Evolutionary conservation across 495 filamentous ascomycete genomes (phyloP).

Genomic region (Xylaria bambusicola): DNA sequence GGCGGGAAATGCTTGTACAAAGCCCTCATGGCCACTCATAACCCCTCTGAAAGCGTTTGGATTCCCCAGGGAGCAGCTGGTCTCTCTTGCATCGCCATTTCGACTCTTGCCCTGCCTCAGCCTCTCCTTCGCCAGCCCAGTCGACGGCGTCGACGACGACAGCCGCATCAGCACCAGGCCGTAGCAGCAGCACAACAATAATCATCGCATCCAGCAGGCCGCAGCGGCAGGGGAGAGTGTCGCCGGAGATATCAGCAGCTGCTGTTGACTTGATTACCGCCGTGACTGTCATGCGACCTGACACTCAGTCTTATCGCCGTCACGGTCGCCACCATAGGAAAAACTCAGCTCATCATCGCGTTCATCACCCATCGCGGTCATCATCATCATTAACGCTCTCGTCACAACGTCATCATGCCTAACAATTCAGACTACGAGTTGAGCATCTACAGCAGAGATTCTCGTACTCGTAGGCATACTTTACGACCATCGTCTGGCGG

Average conservation of each 20-base stretch:
- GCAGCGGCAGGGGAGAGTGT: too few relatives aligned
- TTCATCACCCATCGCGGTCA: not conserved
- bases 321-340: too few relatives aligned
- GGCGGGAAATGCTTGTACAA: slow-evolving; percentile 22
- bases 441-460: not conserved
- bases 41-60: slow-evolving; percentile 17
- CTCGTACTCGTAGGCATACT: not conserved
- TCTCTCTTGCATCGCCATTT: not conserved
- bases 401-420: not conserved
- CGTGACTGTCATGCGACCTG: not conserved
- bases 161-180: not conserved
- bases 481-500: not conserved
- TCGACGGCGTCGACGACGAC: not conserved
- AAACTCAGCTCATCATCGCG: too few relatives aligned
- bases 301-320: too few relatives aligned
- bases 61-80: slow-evolving; percentile 10
- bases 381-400: not conserved
- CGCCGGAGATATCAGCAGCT: not conserved
- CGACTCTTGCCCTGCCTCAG: slow-evolving; percentile 1
- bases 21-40: slow-evolving; percentile 20
- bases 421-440: slow-evolving; percentile 4
- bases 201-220: too few relatives aligned
- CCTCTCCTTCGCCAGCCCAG: slow-evolving; percentile 2
- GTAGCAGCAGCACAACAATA: too few relatives aligned
- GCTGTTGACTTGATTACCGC: not conserved